Percentiles rank a stretch among this genome's conserved stretches.
phyloP scores from a whole-genome alignment of 306 rosid species.

The barrel medic (Medicago truncatula) region DNA sequence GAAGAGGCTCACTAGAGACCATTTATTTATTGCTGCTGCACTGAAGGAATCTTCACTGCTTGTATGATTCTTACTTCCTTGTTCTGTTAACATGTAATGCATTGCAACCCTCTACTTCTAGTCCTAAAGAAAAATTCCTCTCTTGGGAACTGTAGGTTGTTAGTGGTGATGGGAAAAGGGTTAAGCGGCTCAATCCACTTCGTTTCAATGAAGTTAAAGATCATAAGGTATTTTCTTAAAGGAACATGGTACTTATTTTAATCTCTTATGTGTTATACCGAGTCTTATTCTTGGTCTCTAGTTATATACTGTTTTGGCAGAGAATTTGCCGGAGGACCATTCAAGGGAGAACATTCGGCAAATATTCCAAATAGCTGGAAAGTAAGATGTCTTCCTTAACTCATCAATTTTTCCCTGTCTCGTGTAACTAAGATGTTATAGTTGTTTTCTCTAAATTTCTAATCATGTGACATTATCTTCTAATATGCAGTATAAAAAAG shows the following conservation, averaged over 20 bases:
- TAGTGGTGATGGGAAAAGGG: constrained; percentile 80
- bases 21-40: constrained; percentile 64
- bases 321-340: constrained; percentile 89
- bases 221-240: constrained; percentile 66
- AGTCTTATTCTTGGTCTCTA: constrained; percentile 61
- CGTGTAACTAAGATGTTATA: constrained; percentile 17
- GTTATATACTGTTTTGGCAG: constrained; percentile 93
- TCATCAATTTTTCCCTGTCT: constrained; percentile 30
- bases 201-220: constrained; percentile 60
- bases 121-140: constrained; percentile 27
- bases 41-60: constrained; percentile 82
- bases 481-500: constrained; percentile 68
- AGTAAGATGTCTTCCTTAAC: constrained; percentile 52
- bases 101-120: constrained; percentile 40
- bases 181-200: constrained; percentile 80
- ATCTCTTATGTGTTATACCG: constrained; percentile 29
- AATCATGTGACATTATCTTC: constrained; percentile 29
- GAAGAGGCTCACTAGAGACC: constrained; percentile 71
- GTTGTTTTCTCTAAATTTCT: constrained; percentile 29
- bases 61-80: constrained; percentile 54
- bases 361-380: constrained; percentile 87
- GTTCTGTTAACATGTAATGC: constrained; percentile 31
- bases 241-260: constrained; percentile 27
- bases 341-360: constrained; percentile 72
- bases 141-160: constrained; percentile 63